Conservation (phyloP, 495 filamentous ascomycete species). For the Margaritispora aquatica region DNA sequence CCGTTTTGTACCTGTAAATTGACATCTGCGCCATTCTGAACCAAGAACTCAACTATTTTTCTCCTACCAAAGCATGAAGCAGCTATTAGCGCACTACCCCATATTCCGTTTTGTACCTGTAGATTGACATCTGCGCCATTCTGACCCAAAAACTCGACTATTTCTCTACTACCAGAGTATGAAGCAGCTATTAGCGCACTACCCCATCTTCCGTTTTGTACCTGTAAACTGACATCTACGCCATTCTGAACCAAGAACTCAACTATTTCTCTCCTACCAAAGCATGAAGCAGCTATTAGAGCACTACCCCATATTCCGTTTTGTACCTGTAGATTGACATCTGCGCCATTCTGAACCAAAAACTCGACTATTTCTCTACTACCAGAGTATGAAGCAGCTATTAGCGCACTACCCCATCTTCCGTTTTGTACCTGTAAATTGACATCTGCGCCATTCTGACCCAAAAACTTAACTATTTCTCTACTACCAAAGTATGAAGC, state of each 20-base stretch:
- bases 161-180: background rate
- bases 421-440: background rate
- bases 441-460: background rate
- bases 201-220: background rate
- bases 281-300: background rate
- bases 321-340: background rate
- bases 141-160: background rate
- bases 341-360: background rate
- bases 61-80: too few relatives aligned
- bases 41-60: too few relatives aligned
- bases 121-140: background rate
- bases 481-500: background rate
- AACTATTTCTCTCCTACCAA: background rate
- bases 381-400: background rate
- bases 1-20: too few relatives aligned
- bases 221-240: background rate
- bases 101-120: background rate
- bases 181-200: background rate
- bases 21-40: too few relatives aligned
- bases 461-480: background rate
- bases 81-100: background rate
- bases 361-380: background rate
- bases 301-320: background rate
- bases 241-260: background rate
- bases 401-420: background rate